phyloP scores from a whole-genome alignment of 768 basidiomycete species.

The Dioszegia hungarica region DNA sequence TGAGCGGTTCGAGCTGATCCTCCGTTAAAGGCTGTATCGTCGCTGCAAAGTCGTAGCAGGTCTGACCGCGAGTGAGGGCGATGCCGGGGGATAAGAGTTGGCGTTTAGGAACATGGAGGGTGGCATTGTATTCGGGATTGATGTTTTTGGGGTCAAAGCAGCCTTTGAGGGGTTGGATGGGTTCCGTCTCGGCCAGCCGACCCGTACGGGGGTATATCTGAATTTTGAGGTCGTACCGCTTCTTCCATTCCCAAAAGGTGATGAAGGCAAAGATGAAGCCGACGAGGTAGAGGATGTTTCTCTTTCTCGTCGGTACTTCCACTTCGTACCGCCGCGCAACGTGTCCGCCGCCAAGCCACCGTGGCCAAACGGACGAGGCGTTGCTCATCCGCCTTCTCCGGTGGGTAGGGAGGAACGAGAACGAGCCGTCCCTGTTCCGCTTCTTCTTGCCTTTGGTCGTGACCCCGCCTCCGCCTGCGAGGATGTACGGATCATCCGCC shows the following conservation, averaged over 20 bases:
- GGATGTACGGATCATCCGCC: conserved; percentile 16
- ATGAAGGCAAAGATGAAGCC: conserved; percentile 1
- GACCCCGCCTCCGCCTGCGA: neutral
- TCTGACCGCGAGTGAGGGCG: conserved; percentile 69
- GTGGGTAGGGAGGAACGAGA: conserved; percentile 31
- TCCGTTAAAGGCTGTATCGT: conserved; percentile 57
- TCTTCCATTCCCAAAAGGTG: conserved; percentile 51
- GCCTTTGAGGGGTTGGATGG: conserved; percentile 55
- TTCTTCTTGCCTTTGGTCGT: conserved; percentile 19
- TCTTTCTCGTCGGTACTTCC: neutral
- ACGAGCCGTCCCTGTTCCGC: conserved; percentile 19
- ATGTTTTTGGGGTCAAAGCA: conserved; percentile 40
- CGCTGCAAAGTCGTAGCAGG: conserved; percentile 89
- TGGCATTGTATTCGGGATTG: conserved; percentile 39
- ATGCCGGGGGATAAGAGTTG: conserved; percentile 77
- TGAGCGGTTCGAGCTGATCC: conserved; percentile 48
- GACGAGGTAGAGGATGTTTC: conserved; percentile 5
- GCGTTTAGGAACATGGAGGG: conserved; percentile 53
- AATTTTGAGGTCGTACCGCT: conserved; percentile 65
- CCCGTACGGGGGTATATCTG: conserved; percentile 75
- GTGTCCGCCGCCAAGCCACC: conserved; percentile 7
- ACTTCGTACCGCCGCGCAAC: neutral
- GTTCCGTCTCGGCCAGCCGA: conserved; percentile 55
- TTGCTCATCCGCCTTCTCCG: conserved; percentile 19
- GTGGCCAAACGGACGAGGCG: conserved; percentile 10